These are phyloP conservation scores for Teratosphaeria zuluensis DNA, from an alignment of 2,329 filamentous ascomycete species.

Conservation along the genomic window DNA sequence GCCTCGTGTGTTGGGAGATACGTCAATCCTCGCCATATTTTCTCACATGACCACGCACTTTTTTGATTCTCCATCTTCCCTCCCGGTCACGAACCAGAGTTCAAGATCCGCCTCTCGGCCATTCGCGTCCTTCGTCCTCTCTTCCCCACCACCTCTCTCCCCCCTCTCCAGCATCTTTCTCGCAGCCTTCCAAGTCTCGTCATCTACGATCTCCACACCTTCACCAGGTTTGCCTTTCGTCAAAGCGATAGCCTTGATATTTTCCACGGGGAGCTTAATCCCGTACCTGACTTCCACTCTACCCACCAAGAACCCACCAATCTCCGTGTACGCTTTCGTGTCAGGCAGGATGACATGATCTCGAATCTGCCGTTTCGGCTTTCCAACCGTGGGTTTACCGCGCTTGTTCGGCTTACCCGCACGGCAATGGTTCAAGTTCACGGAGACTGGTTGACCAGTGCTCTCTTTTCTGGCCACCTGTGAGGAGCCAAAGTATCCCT, in stretches of 20 bases:
- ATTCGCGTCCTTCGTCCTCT: neutral
- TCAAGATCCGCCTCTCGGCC: neutral
- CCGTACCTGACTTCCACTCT: neutral
- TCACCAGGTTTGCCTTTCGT: neutral
- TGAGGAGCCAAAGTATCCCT: neutral
- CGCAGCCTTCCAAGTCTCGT: neutral
- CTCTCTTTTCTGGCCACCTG: neutral
- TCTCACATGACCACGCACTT: neutral
- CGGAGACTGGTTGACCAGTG: neutral
- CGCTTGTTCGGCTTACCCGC: neutral
- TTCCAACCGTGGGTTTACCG: neutral
- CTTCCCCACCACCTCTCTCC: neutral
- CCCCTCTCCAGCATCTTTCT: neutral
- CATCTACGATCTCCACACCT: neutral
- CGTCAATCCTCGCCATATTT: neutral
- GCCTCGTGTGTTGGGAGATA: neutral
- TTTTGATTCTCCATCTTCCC: neutral
- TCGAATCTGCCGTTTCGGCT: neutral
- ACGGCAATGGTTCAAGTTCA: neutral
- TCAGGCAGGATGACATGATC: neutral
- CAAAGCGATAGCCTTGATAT: neutral
- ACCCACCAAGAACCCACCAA: neutral
- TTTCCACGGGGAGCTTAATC: neutral
- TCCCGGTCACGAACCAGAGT: neutral
- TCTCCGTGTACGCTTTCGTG: neutral